Evolutionary conservation across 2,329 filamentous ascomycete genomes (phyloP).

Genomic region (Clonostachys rosea): DNA sequence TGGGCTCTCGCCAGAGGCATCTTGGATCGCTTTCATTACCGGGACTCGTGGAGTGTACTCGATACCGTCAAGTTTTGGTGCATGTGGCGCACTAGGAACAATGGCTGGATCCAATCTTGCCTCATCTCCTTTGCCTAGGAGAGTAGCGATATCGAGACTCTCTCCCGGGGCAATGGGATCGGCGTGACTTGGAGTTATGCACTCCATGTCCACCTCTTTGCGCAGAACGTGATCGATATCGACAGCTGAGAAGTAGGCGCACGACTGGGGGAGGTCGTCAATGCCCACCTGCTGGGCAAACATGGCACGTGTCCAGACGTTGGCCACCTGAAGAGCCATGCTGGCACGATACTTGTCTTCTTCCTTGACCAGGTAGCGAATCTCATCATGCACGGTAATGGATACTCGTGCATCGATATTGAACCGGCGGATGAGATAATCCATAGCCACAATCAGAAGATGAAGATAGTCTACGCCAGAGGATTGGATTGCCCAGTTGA

Average conservation of each 20-base stretch:
- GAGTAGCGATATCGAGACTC: conserved; percentile 73
- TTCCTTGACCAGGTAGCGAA: conserved; percentile 83
- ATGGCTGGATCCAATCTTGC: conserved; percentile 67
- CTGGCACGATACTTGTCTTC: conserved; percentile 84
- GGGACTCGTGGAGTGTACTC: conserved; percentile 66
- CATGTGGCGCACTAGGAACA: conserved; percentile 40
- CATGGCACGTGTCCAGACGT: conserved; percentile 96
- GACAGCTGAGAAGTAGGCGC: conserved; percentile 92
- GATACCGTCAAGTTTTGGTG: conserved; percentile 59
- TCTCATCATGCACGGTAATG: conserved; percentile 97
- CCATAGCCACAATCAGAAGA: conserved; percentile 89
- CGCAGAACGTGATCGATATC: conserved; percentile 94
- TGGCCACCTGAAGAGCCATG: conserved; percentile 89
- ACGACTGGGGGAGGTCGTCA: conserved; percentile 86
- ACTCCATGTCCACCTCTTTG: conserved; percentile 98
- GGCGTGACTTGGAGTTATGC: conserved; percentile 82
- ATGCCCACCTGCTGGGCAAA: conserved; percentile 97
- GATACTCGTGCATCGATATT: conserved; percentile 80
- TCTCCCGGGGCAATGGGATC: conserved; percentile 79
- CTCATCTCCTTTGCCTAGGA: conserved; percentile 67
- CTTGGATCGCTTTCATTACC: conserved; percentile 71
- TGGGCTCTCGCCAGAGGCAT: conserved; percentile 30
- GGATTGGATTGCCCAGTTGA: conserved; percentile 99
- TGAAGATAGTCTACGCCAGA: conserved; percentile 97
- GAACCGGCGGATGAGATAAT: conserved; percentile 82